Evolutionary conservation across 148 eudicot species (phyloP).

Genomic region (Fallopia convolvulus): DNA sequence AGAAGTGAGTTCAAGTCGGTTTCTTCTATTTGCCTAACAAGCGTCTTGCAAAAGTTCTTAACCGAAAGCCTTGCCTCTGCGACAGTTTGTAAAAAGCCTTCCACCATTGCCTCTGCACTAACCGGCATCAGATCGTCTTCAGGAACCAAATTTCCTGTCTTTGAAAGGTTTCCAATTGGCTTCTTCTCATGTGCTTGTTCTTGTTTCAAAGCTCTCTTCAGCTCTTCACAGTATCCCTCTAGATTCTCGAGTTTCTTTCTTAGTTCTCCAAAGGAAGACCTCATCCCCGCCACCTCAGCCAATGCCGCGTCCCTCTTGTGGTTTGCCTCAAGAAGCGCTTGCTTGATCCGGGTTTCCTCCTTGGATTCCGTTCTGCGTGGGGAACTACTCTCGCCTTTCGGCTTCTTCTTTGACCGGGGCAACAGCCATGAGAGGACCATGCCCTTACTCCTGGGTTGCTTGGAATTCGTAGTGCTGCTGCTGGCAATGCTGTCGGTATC

Average conservation of each 20-base stretch:
- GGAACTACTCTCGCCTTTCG: constrained; percentile 36
- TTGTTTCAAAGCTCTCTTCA: constrained; percentile 60
- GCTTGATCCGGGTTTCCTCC: constrained; percentile 54
- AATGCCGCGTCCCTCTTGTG: constrained; percentile 64
- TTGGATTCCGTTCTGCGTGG: constrained; percentile 49
- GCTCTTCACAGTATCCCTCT: constrained; percentile 75
- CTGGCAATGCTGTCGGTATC: constrained; percentile 44
- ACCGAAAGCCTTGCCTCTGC: constrained; percentile 80
- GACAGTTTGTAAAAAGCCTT: constrained; percentile 85
- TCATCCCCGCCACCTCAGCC: constrained; percentile 68
- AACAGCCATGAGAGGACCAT: constrained; percentile 64
- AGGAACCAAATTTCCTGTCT: constrained; percentile 15
- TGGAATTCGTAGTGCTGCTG: constrained; percentile 33
- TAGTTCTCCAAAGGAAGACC: constrained; percentile 62
- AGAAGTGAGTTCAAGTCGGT: constrained; percentile 51
- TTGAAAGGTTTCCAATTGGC: constrained; percentile 10
- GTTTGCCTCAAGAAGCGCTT: constrained; percentile 61
- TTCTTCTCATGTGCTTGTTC: constrained; percentile 22
- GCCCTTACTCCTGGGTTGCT: constrained; percentile 35
- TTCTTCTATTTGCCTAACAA: constrained; percentile 61
- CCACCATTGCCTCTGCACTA: constrained; percentile 71
- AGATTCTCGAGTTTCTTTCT: constrained; percentile 58
- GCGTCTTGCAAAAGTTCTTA: constrained; percentile 70
- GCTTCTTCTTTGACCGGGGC: constrained; percentile 55
- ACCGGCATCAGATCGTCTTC: constrained; percentile 47